Conservation (phyloP, 1,139 yeast species). For the Starmera stellimalicola region DNA sequence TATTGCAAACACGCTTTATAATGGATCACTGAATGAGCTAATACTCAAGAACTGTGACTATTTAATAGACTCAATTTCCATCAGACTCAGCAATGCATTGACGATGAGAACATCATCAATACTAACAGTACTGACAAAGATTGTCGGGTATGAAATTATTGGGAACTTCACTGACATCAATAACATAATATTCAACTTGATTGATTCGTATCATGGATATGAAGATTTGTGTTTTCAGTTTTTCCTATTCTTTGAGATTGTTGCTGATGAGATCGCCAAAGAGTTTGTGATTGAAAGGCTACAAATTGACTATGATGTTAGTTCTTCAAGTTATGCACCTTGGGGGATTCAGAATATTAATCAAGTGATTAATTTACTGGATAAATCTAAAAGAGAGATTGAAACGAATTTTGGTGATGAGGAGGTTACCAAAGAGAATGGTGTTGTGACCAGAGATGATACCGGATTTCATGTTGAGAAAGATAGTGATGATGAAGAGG, state of each 20-base stretch:
- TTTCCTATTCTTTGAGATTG: constrained; percentile 59
- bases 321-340: constrained; percentile 28
- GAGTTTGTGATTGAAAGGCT: constrained; percentile 25
- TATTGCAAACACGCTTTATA: constrained; percentile 46
- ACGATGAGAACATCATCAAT: constrained; percentile 71
- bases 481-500: constrained; percentile 35
- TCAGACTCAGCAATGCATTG: constrained; percentile 57
- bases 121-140: constrained; percentile 51
- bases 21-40: constrained; percentile 44
- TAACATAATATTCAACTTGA: constrained; percentile 60
- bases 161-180: constrained; percentile 66
- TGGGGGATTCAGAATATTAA: constrained; percentile 43
- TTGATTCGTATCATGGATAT: constrained; percentile 84
- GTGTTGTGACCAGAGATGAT: constrained; percentile 28
- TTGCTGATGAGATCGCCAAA: constrained; percentile 43
- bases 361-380: constrained; percentile 33
- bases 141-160: constrained; percentile 61
- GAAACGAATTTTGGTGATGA: constrained; percentile 19
- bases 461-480: constrained; percentile 13
- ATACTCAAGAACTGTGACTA: constrained; percentile 70
- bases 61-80: constrained; percentile 64
- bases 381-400: constrained; percentile 28
- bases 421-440: constrained; percentile 18
- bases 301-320: constrained; percentile 10
- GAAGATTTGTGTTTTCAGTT: constrained; percentile 62